Percentiles rank a stretch among this genome's conserved stretches.
phyloP scores from a whole-genome alignment of 148 eudicot genomes.

The Cornus kousa region DNA sequence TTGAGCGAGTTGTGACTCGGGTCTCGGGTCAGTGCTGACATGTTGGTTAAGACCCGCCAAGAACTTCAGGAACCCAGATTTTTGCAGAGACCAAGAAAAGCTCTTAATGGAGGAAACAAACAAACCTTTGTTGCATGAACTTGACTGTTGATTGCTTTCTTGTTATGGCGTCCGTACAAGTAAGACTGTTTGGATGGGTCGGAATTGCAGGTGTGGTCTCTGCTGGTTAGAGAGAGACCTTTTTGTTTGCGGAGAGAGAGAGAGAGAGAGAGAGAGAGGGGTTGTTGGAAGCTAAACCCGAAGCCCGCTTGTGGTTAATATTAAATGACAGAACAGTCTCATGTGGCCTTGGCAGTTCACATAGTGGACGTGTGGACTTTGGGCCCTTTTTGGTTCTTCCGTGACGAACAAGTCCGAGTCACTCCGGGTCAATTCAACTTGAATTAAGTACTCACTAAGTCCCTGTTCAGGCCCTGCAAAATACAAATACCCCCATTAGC shows the following conservation, averaged over 20 bases:
- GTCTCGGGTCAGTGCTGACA: constrained; percentile 11
- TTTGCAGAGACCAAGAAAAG: not conserved
- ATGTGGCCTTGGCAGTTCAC: not conserved
- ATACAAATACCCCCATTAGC: too few relatives aligned
- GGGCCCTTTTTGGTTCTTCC: not conserved
- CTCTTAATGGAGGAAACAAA: not conserved
- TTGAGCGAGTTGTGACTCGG: constrained; percentile 25
- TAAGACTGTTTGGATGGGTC: not conserved
- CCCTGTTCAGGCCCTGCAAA: too few relatives aligned
- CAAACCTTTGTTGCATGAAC: not conserved
- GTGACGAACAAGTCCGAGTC: not conserved
- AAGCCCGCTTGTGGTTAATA: not conserved
- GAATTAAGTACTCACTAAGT: too few relatives aligned
- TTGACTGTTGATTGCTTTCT: not conserved
- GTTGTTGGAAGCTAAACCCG: not conserved
- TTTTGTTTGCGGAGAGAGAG: too few relatives aligned
- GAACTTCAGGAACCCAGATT: not conserved
- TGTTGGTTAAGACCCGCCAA: not conserved
- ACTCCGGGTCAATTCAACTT: not conserved
- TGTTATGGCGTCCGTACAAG: not conserved
- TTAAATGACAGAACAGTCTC: not conserved
- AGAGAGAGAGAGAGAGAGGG: too few relatives aligned
- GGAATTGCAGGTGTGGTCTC: not conserved
- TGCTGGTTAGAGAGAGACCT: too few relatives aligned
- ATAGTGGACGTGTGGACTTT: not conserved